Evolutionary conservation across 164 flowering plant genomes (phyloP), one percentile per base, ranked within the genome.

Genomic region (Taxillus chinensis): DNA sequence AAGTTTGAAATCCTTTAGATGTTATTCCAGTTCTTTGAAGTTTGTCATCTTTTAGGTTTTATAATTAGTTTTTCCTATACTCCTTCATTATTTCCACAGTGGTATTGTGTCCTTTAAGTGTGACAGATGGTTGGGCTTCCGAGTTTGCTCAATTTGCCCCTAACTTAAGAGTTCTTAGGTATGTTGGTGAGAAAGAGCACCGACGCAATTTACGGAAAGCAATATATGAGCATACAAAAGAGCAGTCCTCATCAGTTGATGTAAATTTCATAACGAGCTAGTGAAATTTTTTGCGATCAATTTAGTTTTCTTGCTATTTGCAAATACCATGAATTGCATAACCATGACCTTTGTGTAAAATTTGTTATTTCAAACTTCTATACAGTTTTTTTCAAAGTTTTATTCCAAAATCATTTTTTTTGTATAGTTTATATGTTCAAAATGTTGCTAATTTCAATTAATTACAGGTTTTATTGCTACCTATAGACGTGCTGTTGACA

Each of bases 71-170:
- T 27, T 63, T 10, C 3, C 17, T 40, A 43, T n/a, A 17, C 45
- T 10, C 66, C 5, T 45, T 49, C 59, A 4, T 62, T 45, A 48
- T 61, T 41, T 63, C 27, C 69, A 73, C 84, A 90, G 97, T 90
- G 84, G 89, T 90, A 45, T 68, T 92, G 62, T 92, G 97, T 61
- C 98, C 98, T 64, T 73, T 92, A n/a, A 90, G 98, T 66, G 95
- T 89, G 57, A 82, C 84, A 40, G 98, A 87, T 75, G 83, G 97
- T 55, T 92, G 96, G 98, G 73, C 83, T 59, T 84, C 93, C 58
- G 96, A 90, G 71, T 77, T 86, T 4, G 71, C 71, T 38, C 86
- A 77, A 41, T 87, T 82, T 68, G 70, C 85, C 42, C 87, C 95
- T 5, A 70, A 77, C 39, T 51, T 90, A 41, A 70, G 74, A 64